Evolutionary conservation across 805 yeast species (phyloP), one percentile per base, ranked within the genome.

Genomic region (Martiniozyma abietophila): DNA sequence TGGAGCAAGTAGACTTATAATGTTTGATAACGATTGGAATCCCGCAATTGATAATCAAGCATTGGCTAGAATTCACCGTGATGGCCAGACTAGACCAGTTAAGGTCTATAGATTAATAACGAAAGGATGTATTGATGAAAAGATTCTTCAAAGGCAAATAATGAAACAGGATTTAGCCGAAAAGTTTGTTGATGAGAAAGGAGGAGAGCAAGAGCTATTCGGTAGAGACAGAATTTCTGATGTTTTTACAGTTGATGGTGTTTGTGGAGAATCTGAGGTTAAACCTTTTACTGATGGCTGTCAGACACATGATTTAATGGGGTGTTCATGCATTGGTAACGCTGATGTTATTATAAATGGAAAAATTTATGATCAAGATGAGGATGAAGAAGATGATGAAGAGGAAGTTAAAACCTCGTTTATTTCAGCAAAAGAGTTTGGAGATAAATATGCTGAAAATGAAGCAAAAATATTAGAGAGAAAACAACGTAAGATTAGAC

Each of bases 11-110:
- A 60, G 97, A 18, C 59, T 92, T 26, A 67, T 92, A 5, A 59
- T 92, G 16, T 80, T 83, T 50, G 98, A 92, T 52, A 84, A 92
- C 43, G 97, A 92, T 50, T 92, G 98, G 98, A 92, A 92, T 44
- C 98, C 98, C 0, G 74, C 96, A 0, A 68, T 79, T 9, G 98
- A 92, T 50, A 54, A 81, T 22, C 98, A 92, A 54, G 95, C 96
- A 0, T 83, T 89, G 94, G 95, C 96, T 1, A 62, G 98, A 42
- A 77, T 92, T 6, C 95, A 89, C 51, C 65, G 98, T 47, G 96
- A 89, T 54, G 98, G 98, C 0, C 98, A 92, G 53, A 71, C 58
- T 31, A 69, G 59, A 30, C 84, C 84, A 0, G 92, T 86, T 8
- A 79, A 62, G 50, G 76, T 89, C 20, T 92, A 92, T 51, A 66